Conservation (phyloP, 371 early-diverging fungal species). For the Synchytrium microbalum region DNA sequence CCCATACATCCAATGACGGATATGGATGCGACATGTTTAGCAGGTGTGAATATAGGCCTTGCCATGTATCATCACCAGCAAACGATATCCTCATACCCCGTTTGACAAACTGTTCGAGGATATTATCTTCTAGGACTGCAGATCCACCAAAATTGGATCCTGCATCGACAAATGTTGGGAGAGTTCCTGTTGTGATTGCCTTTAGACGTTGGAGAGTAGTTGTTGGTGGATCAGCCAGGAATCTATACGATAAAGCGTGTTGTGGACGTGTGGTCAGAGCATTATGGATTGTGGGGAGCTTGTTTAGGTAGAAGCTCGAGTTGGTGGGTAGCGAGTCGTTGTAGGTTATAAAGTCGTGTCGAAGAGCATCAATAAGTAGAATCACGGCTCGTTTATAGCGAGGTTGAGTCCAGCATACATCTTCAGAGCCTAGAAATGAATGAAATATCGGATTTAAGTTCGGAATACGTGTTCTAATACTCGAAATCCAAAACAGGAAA, state of each 20-base stretch:
- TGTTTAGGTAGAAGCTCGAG: constrained; percentile 51
- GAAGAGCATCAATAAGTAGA: constrained; percentile 83
- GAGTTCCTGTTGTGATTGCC: constrained; percentile 79
- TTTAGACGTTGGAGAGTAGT: constrained; percentile 93
- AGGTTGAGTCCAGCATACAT: constrained; percentile 43
- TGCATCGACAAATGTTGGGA: constrained; percentile 91
- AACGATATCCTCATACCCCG: constrained; percentile 53
- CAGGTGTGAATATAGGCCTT: constrained; percentile 65
- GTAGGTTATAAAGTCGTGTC: constrained; percentile 66
- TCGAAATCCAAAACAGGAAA: background rate
- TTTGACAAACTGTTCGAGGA: constrained; percentile 55
- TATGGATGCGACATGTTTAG: constrained; percentile 58
- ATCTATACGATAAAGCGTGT: constrained; percentile 67
- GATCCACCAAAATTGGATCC: constrained; percentile 85
- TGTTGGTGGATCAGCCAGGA: constrained; percentile 92
- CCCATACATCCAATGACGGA: constrained; percentile 85
- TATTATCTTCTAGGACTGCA: constrained; percentile 76
- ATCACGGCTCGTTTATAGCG: constrained; percentile 62
- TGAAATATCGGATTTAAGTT: background rate
- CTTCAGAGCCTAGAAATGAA: constrained; percentile 13
- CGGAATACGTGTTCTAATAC: background rate
- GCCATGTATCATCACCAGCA: constrained; percentile 97
- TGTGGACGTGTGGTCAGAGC: constrained; percentile 46
- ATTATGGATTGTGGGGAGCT: constrained; percentile 59
- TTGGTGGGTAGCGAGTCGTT: constrained; percentile 12